Conservation (phyloP, 441 rosid species). For the Gossypium lobatum region DNA sequence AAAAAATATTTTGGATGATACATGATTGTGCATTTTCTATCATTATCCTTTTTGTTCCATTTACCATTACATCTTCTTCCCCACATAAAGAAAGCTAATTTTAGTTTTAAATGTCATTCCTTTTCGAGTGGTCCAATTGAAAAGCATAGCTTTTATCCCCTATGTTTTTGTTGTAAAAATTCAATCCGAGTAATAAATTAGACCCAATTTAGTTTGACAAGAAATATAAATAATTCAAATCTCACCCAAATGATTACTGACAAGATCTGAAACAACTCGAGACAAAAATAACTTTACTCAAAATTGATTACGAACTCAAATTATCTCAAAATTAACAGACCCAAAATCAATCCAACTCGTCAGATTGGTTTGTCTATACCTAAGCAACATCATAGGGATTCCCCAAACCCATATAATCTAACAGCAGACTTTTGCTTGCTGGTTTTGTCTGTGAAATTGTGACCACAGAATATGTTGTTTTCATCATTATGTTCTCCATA, state of each 20-base stretch:
- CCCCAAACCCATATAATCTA: not conserved
- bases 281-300: too few species aligned
- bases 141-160: not conserved
- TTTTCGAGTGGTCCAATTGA: slow-evolving; percentile 18
- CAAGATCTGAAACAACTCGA: too few species aligned
- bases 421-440: not conserved
- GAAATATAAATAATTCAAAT: too few species aligned
- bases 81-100: not conserved
- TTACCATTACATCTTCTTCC: not conserved
- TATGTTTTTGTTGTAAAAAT: not conserved
- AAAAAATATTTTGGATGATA: not conserved
- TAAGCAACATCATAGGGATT: not conserved
- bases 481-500: not conserved
- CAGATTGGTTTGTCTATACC: too few species aligned
- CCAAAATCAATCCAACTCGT: too few species aligned
- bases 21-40: too few species aligned
- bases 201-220: too few species aligned
- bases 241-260: too few species aligned
- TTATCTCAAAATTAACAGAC: too few species aligned
- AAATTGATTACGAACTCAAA: too few species aligned
- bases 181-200: too few species aligned
- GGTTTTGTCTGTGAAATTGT: not conserved
- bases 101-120: slow-evolving; percentile 8
- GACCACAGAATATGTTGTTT: slow-evolving; percentile 16
- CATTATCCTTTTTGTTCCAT: not conserved